Base-by-base conservation (phyloP, 805 yeast species). In the Danielozyma ontarioensis region DNA sequence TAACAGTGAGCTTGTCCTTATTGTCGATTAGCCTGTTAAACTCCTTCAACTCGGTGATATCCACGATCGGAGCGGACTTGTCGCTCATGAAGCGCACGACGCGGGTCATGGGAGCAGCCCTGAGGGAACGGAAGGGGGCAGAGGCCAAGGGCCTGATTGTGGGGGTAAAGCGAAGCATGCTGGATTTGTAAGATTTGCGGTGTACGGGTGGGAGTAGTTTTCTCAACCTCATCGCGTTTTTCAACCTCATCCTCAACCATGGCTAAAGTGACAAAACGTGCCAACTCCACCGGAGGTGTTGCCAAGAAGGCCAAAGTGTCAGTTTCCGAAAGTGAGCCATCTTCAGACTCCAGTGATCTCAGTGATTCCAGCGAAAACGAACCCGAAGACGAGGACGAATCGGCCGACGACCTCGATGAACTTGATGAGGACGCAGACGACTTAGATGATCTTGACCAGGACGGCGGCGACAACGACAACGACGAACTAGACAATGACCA, bases 1-100 rank as follows among this genome's bases (percentile, higher is more conserved):
- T 72, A 2, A 80, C 61, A 2, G 80, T 62, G 24, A 74, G 53
- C 36, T 72, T 66, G 23, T 62, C 54, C 25, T 39, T 33, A 33
- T 33, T 38, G 27, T 39, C 40, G 26, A 44, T 32, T 21, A 42
- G 32, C 17, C 27, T 23, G 25, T 27, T 25, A 37, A 44, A 44
- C 18, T 44, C 42, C 29, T 37, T 29, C 43, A 45, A 40, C 24
- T 40, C 42, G 13, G 25, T 19, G 29, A 44, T 35, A 30, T 45
- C 50, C 8, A 36, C 34, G n/a, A 45, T 48, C 13, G 41, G 39
- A 12, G 42, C 22, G 10, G n/a, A n/a, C n/a, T 12, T 21, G 10
- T 11, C 23, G 7, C 11, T 11, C 10, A 21, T 8, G 7, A 21
- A 11, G 11, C 7, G 23, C 23, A 11, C 7, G 23, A 21, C 23